Evolutionary conservation across 108 stramenopile species (phyloP).

Genomic region (Cyclotella baltica): DNA sequence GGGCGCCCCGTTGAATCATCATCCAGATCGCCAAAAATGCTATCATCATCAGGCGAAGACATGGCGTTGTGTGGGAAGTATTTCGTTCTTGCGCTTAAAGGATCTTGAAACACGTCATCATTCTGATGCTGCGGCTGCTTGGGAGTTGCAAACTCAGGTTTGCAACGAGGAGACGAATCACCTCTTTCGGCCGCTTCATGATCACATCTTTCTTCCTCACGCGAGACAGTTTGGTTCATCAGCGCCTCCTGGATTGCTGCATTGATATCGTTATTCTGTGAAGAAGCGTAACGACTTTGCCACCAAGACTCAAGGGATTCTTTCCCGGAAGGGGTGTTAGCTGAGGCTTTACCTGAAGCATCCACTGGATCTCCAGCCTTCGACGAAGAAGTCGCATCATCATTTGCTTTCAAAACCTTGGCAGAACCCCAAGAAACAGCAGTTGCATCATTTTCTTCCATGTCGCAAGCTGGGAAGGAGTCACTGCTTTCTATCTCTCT

Average conservation of each 20-base stretch:
- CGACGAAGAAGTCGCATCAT: conserved; percentile 25
- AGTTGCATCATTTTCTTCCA: conserved; percentile 10
- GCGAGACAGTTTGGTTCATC: conserved; percentile 4
- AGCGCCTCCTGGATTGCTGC: conserved; percentile 54
- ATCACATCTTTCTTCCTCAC: conserved; percentile 17
- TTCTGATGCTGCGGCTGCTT: neutral
- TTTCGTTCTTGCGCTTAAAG: conserved; percentile 4
- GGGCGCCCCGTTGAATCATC: neutral
- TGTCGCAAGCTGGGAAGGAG: conserved; percentile 11
- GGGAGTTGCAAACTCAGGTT: conserved; percentile 1
- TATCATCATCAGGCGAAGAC: conserved; percentile 31
- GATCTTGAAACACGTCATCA: neutral
- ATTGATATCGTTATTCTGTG: conserved; percentile 45
- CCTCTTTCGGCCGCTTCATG: conserved; percentile 12
- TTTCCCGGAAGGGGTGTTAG: conserved; percentile 40
- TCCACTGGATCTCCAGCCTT: conserved; percentile 19
- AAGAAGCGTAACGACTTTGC: conserved; percentile 44
- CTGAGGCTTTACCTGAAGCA: conserved; percentile 8
- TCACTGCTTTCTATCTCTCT: conserved; percentile 13
- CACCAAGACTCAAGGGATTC: conserved; percentile 62
- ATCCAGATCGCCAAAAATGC: conserved; percentile 51
- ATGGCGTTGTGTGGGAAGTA: neutral
- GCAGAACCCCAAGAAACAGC: conserved; percentile 26
- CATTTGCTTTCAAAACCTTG: neutral
- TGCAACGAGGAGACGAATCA: conserved; percentile 8